Conservation (phyloP, 176 grass and related monocot genomes). For the Zizania latifolia region DNA sequence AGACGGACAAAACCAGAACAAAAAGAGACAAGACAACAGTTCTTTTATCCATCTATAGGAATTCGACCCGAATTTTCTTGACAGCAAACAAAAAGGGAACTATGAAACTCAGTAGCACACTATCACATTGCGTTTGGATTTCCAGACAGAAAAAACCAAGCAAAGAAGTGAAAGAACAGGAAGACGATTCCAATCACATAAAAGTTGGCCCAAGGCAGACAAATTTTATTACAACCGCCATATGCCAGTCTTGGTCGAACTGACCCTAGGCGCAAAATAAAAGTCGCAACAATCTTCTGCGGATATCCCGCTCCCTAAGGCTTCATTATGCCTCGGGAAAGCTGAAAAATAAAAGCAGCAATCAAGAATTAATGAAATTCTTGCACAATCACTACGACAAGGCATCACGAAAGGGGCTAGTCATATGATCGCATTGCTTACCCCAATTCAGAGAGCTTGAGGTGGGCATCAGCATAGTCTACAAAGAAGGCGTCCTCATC, state of each 20-base stretch:
- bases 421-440: slow-evolving; percentile 2
- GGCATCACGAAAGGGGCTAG: background rate
- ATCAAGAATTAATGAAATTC: background rate
- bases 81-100: background rate
- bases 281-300: background rate
- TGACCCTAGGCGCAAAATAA: slow-evolving; percentile 5
- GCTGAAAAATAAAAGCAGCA: slow-evolving; percentile 30
- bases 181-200: slow-evolving; percentile 15
- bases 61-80: background rate
- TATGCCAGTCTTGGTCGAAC: background rate
- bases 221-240: slow-evolving; percentile 49
- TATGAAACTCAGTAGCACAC: background rate
- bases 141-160: background rate
- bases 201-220: slow-evolving; percentile 19
- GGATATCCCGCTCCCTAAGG: background rate
- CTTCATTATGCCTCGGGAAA: slow-evolving; percentile 52
- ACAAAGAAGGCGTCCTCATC: slow-evolving; percentile 91
- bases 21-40: too few species aligned
- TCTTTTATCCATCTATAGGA: background rate
- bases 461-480: slow-evolving; percentile 72
- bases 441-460: slow-evolving; percentile 87
- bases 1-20: too few species aligned
- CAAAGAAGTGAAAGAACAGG: background rate
- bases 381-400: background rate
- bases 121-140: background rate